Percentiles rank a stretch among this genome's conserved stretches.
These are phyloP conservation scores for Kluyveromyces dobzhanskii DNA, from an alignment of 805 yeast species.

Conservation along the genomic window DNA sequence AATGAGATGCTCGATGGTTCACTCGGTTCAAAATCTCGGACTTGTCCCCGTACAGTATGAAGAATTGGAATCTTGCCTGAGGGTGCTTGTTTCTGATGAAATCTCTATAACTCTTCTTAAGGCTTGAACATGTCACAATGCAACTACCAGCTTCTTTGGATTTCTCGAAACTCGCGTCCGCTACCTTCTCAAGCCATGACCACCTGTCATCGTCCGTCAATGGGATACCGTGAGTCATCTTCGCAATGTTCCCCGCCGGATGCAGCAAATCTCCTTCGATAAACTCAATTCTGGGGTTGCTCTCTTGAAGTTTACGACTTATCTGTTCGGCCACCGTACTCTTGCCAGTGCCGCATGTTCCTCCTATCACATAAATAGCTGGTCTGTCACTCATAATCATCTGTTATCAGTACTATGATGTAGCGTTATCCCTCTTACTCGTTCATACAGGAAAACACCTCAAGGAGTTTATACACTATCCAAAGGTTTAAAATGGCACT, in stretches of 20 bases:
- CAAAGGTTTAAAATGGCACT: no score
- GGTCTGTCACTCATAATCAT: not conserved
- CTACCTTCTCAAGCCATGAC: slow-evolving; percentile 69
- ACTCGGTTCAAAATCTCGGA: slow-evolving; percentile 58
- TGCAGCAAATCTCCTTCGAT: slow-evolving; percentile 85
- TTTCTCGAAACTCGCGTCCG: slow-evolving; percentile 32
- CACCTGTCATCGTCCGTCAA: slow-evolving; percentile 85
- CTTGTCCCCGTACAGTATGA: slow-evolving; percentile 58
- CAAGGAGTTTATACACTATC: no score
- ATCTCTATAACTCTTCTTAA: slow-evolving; percentile 68
- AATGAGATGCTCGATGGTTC: slow-evolving; percentile 60
- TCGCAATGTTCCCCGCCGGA: slow-evolving; percentile 61
- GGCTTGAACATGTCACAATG: slow-evolving; percentile 77
- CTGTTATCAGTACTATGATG: no score
- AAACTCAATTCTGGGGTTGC: slow-evolving; percentile 41
- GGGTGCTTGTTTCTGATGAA: slow-evolving; percentile 35
- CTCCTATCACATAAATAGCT: slow-evolving; percentile 63
- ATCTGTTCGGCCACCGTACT: slow-evolving; percentile 61
- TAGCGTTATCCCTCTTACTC: no score
- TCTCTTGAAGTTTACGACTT: slow-evolving; percentile 25
- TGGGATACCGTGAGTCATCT: slow-evolving; percentile 78
- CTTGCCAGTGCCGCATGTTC: slow-evolving; percentile 96
- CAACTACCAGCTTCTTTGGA: slow-evolving; percentile 30
- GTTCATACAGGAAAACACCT: no score
- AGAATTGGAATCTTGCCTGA: slow-evolving; percentile 41